These are phyloP conservation scores for Fusarium neocosmosporiellum DNA, from an alignment of 2,329 filamentous ascomycete genomes.

Conservation along the genomic window DNA sequence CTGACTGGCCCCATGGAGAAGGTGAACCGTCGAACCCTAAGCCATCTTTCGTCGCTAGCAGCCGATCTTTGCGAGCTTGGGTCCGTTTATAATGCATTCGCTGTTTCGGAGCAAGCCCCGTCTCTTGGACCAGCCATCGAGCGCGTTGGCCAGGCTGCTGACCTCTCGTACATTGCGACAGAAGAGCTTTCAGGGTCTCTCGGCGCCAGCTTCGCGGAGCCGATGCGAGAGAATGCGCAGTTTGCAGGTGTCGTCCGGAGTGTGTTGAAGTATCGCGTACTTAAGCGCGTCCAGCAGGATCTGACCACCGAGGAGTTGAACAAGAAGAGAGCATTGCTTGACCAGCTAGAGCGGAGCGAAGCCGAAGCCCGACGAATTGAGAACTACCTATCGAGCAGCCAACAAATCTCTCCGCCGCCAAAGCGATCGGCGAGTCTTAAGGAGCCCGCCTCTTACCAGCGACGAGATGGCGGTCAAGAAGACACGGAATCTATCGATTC, in stretches of 20 bases:
- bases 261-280: slow-evolving; percentile 87
- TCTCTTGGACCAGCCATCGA: slow-evolving; percentile 94
- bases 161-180: slow-evolving; percentile 95
- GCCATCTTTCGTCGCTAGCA: slow-evolving; percentile 84
- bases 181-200: slow-evolving; percentile 88
- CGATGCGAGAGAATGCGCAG: slow-evolving; percentile 97
- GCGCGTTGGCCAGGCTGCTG: slow-evolving; percentile 91
- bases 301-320: slow-evolving; percentile 94
- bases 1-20: slow-evolving; percentile 96
- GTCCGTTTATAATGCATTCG: slow-evolving; percentile 96
- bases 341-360: slow-evolving; percentile 93
- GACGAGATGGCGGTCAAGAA: slow-evolving; percentile 70
- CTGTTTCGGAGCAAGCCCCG: slow-evolving; percentile 89
- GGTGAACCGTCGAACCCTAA: slow-evolving; percentile 89
- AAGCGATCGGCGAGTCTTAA: slow-evolving; percentile 73
- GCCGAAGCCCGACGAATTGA: slow-evolving; percentile 93
- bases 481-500: slow-evolving; percentile 94
- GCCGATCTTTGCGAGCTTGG: slow-evolving; percentile 93
- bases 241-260: slow-evolving; percentile 94
- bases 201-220: slow-evolving; percentile 95
- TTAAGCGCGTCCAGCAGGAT: slow-evolving; percentile 97
- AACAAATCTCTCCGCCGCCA: slow-evolving; percentile 70
- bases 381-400: slow-evolving; percentile 84
- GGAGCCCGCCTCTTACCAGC: slow-evolving; percentile 61
- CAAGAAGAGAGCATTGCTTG: slow-evolving; percentile 85